These are phyloP conservation scores for Hypomontagnella submonticulosa DNA, from an alignment of 495 filamentous ascomycete genomes.

Conservation along the genomic window DNA sequence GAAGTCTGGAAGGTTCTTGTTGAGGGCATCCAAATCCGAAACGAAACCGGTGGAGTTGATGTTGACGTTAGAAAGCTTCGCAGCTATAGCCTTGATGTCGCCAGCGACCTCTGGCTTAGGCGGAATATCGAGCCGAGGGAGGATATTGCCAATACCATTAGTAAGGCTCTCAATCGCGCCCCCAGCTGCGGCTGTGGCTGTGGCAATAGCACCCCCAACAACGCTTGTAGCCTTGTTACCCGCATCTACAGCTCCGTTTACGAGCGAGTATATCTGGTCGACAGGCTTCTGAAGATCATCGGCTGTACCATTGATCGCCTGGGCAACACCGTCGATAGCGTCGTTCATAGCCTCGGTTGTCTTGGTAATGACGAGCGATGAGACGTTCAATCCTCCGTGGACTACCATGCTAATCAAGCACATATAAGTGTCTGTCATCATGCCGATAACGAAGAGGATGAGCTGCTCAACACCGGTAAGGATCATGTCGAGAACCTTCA, in stretches of 20 bases:
- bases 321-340: constrained; percentile 71
- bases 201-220: constrained; percentile 60
- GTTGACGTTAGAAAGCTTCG: constrained; percentile 72
- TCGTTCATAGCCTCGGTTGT: constrained; percentile 78
- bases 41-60: constrained; percentile 72
- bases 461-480: constrained; percentile 88
- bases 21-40: constrained; percentile 71
- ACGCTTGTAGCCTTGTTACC: constrained; percentile 56
- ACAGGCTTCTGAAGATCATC: constrained; percentile 68
- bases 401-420: constrained; percentile 87
- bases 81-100: constrained; percentile 58
- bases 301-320: constrained; percentile 67
- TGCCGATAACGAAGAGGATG: constrained; percentile 87
- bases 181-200: constrained; percentile 60
- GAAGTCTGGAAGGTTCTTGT: constrained; percentile 83
- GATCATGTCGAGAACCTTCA: constrained; percentile 76
- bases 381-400: constrained; percentile 76
- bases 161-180: constrained; percentile 60
- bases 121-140: constrained; percentile 51
- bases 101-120: constrained; percentile 67
- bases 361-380: constrained; percentile 73
- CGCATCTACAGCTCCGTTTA: constrained; percentile 65
- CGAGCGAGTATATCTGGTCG: constrained; percentile 66
- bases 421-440: constrained; percentile 87
- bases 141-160: constrained; percentile 45